A percentile compares a stretch with the other conserved stretches of the same genome.
These are phyloP conservation scores for Salicornia ramosissima DNA, from an alignment of 148 eudicot genomes.

Conservation along the genomic window DNA sequence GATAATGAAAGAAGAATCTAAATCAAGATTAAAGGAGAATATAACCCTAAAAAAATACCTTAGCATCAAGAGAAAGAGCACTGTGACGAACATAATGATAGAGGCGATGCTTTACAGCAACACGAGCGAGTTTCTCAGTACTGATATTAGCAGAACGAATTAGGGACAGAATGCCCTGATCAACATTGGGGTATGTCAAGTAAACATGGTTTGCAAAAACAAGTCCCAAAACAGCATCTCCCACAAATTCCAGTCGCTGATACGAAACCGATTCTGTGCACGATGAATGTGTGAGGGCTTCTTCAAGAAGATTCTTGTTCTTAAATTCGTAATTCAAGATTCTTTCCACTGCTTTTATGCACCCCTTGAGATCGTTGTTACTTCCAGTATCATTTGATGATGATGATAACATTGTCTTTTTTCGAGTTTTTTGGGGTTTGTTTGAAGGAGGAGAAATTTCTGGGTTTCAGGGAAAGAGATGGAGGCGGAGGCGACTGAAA, in stretches of 20 bases:
- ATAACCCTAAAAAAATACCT: too few relatives aligned
- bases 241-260: conserved; percentile 79
- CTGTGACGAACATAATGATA: conserved; percentile 55
- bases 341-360: conserved; percentile 45
- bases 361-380: conserved; percentile 29
- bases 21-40: too few relatives aligned
- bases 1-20: too few relatives aligned
- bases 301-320: conserved; percentile 48
- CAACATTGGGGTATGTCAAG: conserved; percentile 43
- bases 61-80: conserved; percentile 38
- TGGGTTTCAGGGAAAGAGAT: too few relatives aligned
- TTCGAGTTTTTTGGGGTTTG: too few relatives aligned
- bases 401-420: too few relatives aligned
- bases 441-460: too few relatives aligned
- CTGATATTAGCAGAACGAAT: conserved; percentile 65
- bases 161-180: conserved; percentile 57
- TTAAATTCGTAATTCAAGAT: conserved; percentile 50
- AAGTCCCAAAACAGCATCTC: conserved; percentile 64
- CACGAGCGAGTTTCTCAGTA: conserved; percentile 74
- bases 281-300: conserved; percentile 72
- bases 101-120: conserved; percentile 54
- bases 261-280: conserved; percentile 47
- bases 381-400: neutral
- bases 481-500: too few relatives aligned
- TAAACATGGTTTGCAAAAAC: conserved; percentile 48